phyloP scores from a whole-genome alignment of 2,329 filamentous ascomycete genomes.

The Aspergillus texensis region DNA sequence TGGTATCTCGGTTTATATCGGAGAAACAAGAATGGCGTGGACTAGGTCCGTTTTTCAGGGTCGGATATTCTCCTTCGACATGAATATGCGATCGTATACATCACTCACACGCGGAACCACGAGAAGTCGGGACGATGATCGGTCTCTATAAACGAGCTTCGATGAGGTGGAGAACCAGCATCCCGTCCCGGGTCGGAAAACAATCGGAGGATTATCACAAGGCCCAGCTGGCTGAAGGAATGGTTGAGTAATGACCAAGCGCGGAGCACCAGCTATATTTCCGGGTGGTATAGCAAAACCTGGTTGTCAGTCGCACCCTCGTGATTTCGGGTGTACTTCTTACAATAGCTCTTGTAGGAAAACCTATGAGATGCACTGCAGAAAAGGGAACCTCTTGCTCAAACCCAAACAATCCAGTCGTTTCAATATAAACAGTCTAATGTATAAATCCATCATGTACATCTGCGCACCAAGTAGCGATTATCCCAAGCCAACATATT shows the following conservation, averaged over 20 bases:
- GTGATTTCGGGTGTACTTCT: neutral
- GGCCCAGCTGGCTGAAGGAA: neutral
- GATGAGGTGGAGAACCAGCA: neutral
- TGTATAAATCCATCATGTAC: neutral
- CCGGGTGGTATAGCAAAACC: neutral
- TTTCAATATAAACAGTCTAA: neutral
- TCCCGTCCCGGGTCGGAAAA: neutral
- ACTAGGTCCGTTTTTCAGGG: neutral
- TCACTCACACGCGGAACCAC: neutral
- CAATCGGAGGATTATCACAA: neutral
- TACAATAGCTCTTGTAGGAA: neutral
- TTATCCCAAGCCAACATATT: slow-evolving; percentile 2
- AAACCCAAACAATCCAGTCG: neutral
- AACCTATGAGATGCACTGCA: neutral
- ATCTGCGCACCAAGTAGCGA: neutral
- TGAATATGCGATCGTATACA: neutral
- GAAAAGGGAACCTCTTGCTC: neutral
- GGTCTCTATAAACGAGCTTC: neutral
- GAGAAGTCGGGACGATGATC: neutral
- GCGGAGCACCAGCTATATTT: neutral
- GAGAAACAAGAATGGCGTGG: neutral
- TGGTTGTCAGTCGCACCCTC: neutral
- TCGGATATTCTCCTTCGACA: neutral
- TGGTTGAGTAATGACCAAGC: neutral
- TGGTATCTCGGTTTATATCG: neutral